Base-by-base conservation (phyloP, 768 basidiomycete genomes). In the Naganishia friedmannii region DNA sequence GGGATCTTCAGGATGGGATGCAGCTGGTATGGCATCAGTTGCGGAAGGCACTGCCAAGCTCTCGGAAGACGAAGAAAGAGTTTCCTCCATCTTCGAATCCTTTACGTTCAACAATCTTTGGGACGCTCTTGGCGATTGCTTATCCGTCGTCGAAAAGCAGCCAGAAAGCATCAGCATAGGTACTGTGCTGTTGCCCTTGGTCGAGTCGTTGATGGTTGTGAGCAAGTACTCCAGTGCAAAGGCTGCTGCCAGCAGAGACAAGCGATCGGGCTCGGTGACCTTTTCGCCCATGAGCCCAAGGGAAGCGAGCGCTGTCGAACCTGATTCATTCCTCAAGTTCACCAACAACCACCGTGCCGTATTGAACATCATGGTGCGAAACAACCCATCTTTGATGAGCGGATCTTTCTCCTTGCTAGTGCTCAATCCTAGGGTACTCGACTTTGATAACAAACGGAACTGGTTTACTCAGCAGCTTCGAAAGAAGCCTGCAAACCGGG, bases 381-480 rank as follows among this genome's bases (percentile, higher is more conserved):
- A 94, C 80, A 98, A 98, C 78, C 96, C 96, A 2, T 93, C 94
- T 0, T 82, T 99, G 51, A 94, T 99, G 91, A 92, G 92, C 75
- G 96, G 96, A 13, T 97, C 95, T 0, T 99, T 99, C 85, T 93
- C 94, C 19, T 85, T 99, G 0, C 85, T 99, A 73, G 90, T 99
- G 55, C 89, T 94, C 82, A 99, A 99, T 76, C 89, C 96, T 56
- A 88, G 92, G 34, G 93, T 98, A 28, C 86, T 99, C 68, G 96
- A 98, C 84, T 98, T 98, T 78, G 96, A 98, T 84, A 98, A 98
- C 87, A 99, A 99, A 84, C 88, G 96, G 42, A 95, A 94, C 77
- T 78, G 80, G 80, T 81, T 81, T 73, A 77, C 75, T 71, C 80
- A 78, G 67, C 79, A 79, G 66, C 73, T 79, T 37, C 76, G 77